phyloP scores from a whole-genome alignment of 371 early-diverging fungal genomes.

The Syncephalastrum racemosum region DNA sequence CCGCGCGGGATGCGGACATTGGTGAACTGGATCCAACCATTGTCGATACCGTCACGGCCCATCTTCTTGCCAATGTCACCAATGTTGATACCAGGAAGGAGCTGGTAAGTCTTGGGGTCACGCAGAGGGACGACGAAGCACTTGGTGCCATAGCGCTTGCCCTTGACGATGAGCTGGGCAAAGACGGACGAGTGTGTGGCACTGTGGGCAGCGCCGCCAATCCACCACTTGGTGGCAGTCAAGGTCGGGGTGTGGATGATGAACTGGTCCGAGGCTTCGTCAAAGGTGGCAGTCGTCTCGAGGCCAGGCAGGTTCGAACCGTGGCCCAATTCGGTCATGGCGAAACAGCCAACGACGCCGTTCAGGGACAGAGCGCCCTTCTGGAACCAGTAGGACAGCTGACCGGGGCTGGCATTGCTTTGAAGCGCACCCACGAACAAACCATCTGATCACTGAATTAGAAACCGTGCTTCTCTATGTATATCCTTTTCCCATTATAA shows the following conservation, averaged over 20 bases:
- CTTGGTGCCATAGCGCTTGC: conserved; percentile 78
- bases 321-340: conserved; percentile 89
- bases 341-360: conserved; percentile 87
- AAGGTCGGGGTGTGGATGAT: conserved; percentile 89
- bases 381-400: conserved; percentile 86
- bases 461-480: background rate
- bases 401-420: conserved; percentile 85
- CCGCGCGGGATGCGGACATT: conserved; percentile 78
- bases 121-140: conserved; percentile 77
- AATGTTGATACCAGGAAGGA: conserved; percentile 65
- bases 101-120: conserved; percentile 56
- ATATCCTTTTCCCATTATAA: background rate
- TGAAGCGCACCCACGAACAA: conserved; percentile 89
- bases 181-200: conserved; percentile 84
- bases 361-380: conserved; percentile 85
- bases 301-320: conserved; percentile 92
- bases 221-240: conserved; percentile 97
- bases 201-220: conserved; percentile 89
- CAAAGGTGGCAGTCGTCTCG: conserved; percentile 92
- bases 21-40: conserved; percentile 86
- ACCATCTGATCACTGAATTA: conserved; percentile 48
- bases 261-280: conserved; percentile 81
- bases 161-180: conserved; percentile 79
- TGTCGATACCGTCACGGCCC: conserved; percentile 84
- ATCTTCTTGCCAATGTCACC: conserved; percentile 78